These are phyloP conservation scores for Solanum hybrid DNA, from an alignment of 305 asterid species.

Conservation along the genomic window DNA sequence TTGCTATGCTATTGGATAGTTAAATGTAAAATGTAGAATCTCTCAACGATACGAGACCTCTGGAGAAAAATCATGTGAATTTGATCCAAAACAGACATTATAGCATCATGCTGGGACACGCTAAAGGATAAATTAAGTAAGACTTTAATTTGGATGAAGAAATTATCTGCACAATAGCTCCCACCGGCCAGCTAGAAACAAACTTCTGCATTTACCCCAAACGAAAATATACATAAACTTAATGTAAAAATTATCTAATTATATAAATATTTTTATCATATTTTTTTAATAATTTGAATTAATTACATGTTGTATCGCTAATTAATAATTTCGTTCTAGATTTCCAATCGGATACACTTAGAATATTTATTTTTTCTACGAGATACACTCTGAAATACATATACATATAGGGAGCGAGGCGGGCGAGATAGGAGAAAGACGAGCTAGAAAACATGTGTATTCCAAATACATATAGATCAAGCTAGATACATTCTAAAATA, in stretches of 20 bases:
- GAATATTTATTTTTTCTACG: background rate
- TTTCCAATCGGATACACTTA: too few relatives aligned
- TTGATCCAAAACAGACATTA: too few relatives aligned
- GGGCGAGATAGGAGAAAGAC: background rate
- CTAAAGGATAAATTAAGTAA: background rate
- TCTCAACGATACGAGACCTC: accelerated
- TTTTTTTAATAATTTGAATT: too few relatives aligned
- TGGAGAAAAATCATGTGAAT: background rate
- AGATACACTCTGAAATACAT: background rate
- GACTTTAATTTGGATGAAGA: background rate
- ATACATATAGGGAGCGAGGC: too few relatives aligned
- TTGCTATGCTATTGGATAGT: too few relatives aligned
- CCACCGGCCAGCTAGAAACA: background rate
- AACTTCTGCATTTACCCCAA: background rate
- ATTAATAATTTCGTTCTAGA: too few relatives aligned
- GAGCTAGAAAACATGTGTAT: background rate
- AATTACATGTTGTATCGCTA: background rate
- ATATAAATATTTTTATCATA: too few relatives aligned
- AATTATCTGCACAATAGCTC: background rate
- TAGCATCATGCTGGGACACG: background rate
- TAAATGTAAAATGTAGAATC: background rate
- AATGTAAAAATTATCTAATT: background rate
- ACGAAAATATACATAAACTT: background rate
- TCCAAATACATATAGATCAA: background rate
- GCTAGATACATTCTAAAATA: background rate